Base-by-base conservation (phyloP, 2,329 filamentous ascomycete species). In the Colletotrichum orbiculare region DNA sequence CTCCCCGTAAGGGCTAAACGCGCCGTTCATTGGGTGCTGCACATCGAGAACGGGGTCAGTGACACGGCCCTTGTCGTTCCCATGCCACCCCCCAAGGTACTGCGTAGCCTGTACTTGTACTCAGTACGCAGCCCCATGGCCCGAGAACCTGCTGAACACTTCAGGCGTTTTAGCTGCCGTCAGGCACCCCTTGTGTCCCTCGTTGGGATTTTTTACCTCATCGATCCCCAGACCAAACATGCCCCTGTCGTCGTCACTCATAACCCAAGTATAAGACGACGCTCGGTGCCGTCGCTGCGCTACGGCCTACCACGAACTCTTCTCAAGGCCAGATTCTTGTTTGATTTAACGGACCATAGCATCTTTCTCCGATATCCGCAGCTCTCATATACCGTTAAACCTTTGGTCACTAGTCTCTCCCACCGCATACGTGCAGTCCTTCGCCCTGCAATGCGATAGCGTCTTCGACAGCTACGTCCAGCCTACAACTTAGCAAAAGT, bases 141-240 rank as follows among this genome's bases (percentile, higher is more conserved):
- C 62, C 54, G 54, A 66, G 43, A 64, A 66, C 60, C 33, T 64
- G 64, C 64, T 64, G 54, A 59, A 52, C 38, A 60, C 60, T 64
- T 37, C 54, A 60, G 43, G 63, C 17, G 60, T 64, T 66, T 66
- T 66, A 64, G 60, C 45, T 66, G 60, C 49, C 49, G 60, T 66
- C 60, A 66, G 49, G 60, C 64, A 63, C 63, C 63, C 63, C 63
- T 58, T 67, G 41, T 46, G 53, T 54, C 46, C 43, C 57, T 48
- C 45, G 54, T 63, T 66, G 49, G 48, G 42, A 53, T 57, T 60
- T 55, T 66, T 60, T 66, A 60, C 64, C 64, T 64, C 64, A 67
- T 67, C 57, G 48, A 55, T 47, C 49, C 57, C 58, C 52, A 54
- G 60, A 60, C 15, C 41, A 39, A 45, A 48, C 42, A 15, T 13